A percentile compares a stretch with the other conserved stretches of the same genome.
These are phyloP conservation scores for Tephrocybe sp. DNA, from an alignment of 768 basidiomycete genomes.

Conservation along the genomic window DNA sequence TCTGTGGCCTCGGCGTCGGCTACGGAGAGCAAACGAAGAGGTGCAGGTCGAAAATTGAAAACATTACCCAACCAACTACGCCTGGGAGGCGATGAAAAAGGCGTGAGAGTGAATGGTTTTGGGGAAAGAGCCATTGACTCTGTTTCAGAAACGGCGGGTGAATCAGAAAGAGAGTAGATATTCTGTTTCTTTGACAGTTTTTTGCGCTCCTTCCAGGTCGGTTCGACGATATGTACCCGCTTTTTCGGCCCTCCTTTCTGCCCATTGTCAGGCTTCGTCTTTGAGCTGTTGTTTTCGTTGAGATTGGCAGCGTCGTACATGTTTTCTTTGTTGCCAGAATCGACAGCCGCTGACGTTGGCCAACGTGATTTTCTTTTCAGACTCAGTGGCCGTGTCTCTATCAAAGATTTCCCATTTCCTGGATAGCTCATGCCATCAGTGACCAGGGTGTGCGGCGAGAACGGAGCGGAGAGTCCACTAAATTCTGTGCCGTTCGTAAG, in stretches of 20 bases:
- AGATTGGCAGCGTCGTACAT: constrained; percentile 15
- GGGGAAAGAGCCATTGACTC: constrained; percentile 33
- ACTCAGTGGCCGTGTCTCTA: constrained; percentile 43
- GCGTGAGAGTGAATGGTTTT: constrained; percentile 34
- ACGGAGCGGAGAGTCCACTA: constrained; percentile 7
- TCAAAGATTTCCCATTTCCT: constrained; percentile 17
- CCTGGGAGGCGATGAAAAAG: constrained; percentile 44
- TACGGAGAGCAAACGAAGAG: constrained; percentile 54
- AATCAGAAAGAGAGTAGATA: constrained; percentile 16
- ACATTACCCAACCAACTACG: constrained; percentile 85
- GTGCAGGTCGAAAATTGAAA: constrained; percentile 79
- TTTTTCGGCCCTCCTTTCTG: constrained; percentile 21
- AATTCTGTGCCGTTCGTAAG: constrained; percentile 4
- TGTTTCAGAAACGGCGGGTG: constrained; percentile 47
- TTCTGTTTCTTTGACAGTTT: constrained; percentile 33
- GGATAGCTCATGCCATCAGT: background rate
- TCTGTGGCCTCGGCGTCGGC: constrained; percentile 63
- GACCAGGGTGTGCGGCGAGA: constrained; percentile 13
- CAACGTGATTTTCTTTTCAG: constrained; percentile 34
- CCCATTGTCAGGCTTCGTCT: constrained; percentile 40
- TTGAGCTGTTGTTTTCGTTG: constrained; percentile 18
- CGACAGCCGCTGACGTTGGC: constrained; percentile 20
- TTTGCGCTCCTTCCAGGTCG: constrained; percentile 24
- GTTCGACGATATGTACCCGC: constrained; percentile 54
- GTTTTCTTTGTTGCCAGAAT: constrained; percentile 59